Evolutionary conservation across 805 yeast genomes (phyloP), one percentile per base, ranked within the genome.

Genomic region (Saccharomycopsis oosterbeekiorum): DNA sequence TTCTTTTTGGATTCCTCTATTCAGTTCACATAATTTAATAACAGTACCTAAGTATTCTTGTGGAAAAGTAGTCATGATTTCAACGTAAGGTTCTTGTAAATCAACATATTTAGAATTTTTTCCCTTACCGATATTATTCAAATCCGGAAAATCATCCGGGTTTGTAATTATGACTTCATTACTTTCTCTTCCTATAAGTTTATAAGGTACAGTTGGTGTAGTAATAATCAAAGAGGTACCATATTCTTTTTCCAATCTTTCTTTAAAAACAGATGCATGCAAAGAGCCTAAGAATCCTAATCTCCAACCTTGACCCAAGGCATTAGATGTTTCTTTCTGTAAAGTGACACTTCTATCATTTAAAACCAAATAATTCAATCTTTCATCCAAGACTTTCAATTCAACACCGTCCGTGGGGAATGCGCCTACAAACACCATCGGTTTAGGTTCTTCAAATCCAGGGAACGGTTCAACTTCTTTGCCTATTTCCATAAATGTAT

Each of bases 391-490:
- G 34, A 82, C 86, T 64, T 88, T 88, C 71, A 93, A 93, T 68
- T 93, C 97, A 0, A 86, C 80, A 4, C 97, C 97, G 68, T 93
- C 97, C 0, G 97, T 94, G 0, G 99, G 98, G 68, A 90, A 93
- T 0, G 98, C 99, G 14, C 98, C 98, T 57, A 93, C 96, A 71
- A 93, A 94, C 9, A 93, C 98, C 98, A 94, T 94, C 1, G 98
- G 97, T 72, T 94, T 92, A 0, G 96, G 92, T 68, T 90, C 97
- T 73, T 92, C 97, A 71, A 93, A 94, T 0, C 98, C 98, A 0
- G 96, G 97, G 29, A 93, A 77, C 1, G 97, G 86, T 65, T 85
- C 89, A 1, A 88, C 84, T 40, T 78, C 79, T 24, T 73, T 70
- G 4, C 86, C 87, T 12, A 76, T 75, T 61, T 81, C 83, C 79